Percentiles rank a stretch among this genome's conserved stretches.
phyloP scores from a whole-genome alignment of 2,329 filamentous ascomycete genomes.

The Aspergillus fumigatus region DNA sequence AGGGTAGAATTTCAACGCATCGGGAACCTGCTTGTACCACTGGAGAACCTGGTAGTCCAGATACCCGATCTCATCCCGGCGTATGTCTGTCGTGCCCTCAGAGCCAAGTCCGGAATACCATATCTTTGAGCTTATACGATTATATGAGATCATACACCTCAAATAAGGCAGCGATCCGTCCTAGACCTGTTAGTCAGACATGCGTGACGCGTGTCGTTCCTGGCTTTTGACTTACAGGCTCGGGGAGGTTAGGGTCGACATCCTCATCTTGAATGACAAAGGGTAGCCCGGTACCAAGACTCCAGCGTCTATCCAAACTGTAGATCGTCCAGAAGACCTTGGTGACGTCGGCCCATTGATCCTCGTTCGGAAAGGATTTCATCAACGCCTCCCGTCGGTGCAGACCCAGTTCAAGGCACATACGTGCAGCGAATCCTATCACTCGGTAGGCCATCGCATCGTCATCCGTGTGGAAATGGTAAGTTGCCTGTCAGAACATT shows the following conservation, averaged over 20 bases:
- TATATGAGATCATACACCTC: slow-evolving; percentile 79
- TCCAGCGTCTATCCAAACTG: slow-evolving; percentile 80
- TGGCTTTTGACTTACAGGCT: slow-evolving; percentile 56
- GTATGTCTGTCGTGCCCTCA: slow-evolving; percentile 61
- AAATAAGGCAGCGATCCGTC: slow-evolving; percentile 61
- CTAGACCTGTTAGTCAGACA: slow-evolving; percentile 19
- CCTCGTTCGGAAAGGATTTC: slow-evolving; percentile 61
- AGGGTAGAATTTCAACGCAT: slow-evolving; percentile 60
- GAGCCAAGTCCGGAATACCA: slow-evolving; percentile 75
- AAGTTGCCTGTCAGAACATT: slow-evolving; percentile 53
- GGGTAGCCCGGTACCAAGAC: slow-evolving; percentile 81
- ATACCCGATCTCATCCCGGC: slow-evolving; percentile 69
- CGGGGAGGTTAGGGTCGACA: slow-evolving; percentile 72
- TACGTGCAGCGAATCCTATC: slow-evolving; percentile 74
- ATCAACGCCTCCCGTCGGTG: slow-evolving; percentile 71
- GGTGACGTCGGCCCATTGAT: slow-evolving; percentile 63
- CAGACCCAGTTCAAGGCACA: slow-evolving; percentile 78
- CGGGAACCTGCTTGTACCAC: slow-evolving; percentile 75
- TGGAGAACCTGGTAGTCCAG: slow-evolving; percentile 79
- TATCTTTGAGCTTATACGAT: slow-evolving; percentile 76
- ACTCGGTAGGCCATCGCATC: slow-evolving; percentile 82
- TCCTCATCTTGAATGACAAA: slow-evolving; percentile 82
- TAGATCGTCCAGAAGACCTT: slow-evolving; percentile 84
- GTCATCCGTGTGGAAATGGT: slow-evolving; percentile 80
- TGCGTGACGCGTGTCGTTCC: neutral